Evolutionary conservation across 352 stramenopile genomes (phyloP).

Genomic region (Peronospora farinosa): DNA sequence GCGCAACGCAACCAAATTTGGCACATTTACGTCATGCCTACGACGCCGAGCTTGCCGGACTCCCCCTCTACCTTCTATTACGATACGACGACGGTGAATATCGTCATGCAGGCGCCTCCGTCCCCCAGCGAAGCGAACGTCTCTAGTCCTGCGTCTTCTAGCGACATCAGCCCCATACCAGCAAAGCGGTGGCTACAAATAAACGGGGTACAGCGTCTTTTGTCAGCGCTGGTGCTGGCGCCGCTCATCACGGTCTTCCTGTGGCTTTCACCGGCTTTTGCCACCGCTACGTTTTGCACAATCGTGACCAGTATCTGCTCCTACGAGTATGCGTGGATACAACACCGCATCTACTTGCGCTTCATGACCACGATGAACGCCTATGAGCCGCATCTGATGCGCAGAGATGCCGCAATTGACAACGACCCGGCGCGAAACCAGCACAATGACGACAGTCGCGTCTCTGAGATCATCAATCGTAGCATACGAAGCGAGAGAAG

Average conservation of each 20-base stretch:
- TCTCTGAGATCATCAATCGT: slow-evolving; percentile 26
- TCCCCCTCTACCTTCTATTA: slow-evolving; percentile 33
- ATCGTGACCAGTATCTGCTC: slow-evolving; percentile 56
- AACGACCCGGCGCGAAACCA: slow-evolving; percentile 5
- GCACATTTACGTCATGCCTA: slow-evolving; percentile 10
- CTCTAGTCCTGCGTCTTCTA: slow-evolving; percentile 3
- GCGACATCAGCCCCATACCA: background rate
- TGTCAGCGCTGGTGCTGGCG: too few species aligned
- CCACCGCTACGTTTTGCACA: slow-evolving; percentile 58
- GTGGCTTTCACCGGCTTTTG: slow-evolving; percentile 54
- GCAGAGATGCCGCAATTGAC: background rate
- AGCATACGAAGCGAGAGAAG: too few species aligned
- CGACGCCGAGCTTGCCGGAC: slow-evolving; percentile 23
- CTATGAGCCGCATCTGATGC: slow-evolving; percentile 18
- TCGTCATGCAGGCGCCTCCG: slow-evolving; percentile 15
- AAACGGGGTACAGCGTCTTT: too few species aligned
- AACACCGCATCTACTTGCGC: too few species aligned
- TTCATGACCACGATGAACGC: slow-evolving; percentile 28
- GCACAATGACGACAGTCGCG: slow-evolving; percentile 7
- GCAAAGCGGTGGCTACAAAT: slow-evolving; percentile 19
- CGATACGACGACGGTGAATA: slow-evolving; percentile 19
- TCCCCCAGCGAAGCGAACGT: slow-evolving; percentile 12
- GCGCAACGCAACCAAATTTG: background rate
- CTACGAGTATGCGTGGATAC: too few species aligned
- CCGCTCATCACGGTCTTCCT: slow-evolving; percentile 57